These are phyloP conservation scores for Penicillium nordicum DNA, from an alignment of 2,329 filamentous ascomycete species.

Conservation along the genomic window DNA sequence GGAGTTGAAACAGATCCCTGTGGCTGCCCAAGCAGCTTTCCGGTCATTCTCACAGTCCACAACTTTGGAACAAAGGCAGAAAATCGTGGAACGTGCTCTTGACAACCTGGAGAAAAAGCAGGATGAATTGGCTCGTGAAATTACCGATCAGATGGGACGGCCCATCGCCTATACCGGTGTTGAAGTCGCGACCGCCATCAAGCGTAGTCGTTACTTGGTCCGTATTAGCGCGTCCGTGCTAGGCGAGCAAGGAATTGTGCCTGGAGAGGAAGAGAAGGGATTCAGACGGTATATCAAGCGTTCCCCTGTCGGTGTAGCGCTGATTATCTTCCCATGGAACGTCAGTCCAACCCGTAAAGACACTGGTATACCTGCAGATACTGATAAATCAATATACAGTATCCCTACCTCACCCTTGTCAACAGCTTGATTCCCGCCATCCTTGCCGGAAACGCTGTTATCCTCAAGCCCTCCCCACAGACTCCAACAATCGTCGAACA, in stretches of 20 bases:
- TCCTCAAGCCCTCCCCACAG: slow-evolving; percentile 91
- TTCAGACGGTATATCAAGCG: slow-evolving; percentile 90
- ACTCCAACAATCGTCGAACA: slow-evolving; percentile 90
- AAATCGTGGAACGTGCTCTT: slow-evolving; percentile 76
- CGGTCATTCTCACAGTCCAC: slow-evolving; percentile 74
- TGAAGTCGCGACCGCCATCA: slow-evolving; percentile 81
- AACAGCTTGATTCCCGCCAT: slow-evolving; percentile 93
- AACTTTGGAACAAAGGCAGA: slow-evolving; percentile 68
- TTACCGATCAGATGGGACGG: slow-evolving; percentile 93
- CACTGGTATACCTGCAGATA: not conserved
- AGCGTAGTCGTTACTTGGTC: slow-evolving; percentile 79
- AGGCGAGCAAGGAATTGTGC: slow-evolving; percentile 60
- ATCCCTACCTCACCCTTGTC: slow-evolving; percentile 88
- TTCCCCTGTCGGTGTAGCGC: slow-evolving; percentile 78
- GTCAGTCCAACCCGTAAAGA: slow-evolving; percentile 52
- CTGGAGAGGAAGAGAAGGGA: slow-evolving; percentile 78
- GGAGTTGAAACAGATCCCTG: slow-evolving; percentile 70
- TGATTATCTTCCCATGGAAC: slow-evolving; percentile 95
- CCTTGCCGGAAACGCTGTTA: slow-evolving; percentile 83
- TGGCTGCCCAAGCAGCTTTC: slow-evolving; percentile 71
- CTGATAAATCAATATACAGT: slow-evolving; percentile 53
- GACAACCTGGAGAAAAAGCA: slow-evolving; percentile 66
- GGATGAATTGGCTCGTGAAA: slow-evolving; percentile 76
- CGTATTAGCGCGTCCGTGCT: slow-evolving; percentile 77
- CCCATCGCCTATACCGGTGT: slow-evolving; percentile 82